phyloP scores from a whole-genome alignment of 2,329 filamentous ascomycete genomes.

The Pseudocercospora macadamiae region DNA sequence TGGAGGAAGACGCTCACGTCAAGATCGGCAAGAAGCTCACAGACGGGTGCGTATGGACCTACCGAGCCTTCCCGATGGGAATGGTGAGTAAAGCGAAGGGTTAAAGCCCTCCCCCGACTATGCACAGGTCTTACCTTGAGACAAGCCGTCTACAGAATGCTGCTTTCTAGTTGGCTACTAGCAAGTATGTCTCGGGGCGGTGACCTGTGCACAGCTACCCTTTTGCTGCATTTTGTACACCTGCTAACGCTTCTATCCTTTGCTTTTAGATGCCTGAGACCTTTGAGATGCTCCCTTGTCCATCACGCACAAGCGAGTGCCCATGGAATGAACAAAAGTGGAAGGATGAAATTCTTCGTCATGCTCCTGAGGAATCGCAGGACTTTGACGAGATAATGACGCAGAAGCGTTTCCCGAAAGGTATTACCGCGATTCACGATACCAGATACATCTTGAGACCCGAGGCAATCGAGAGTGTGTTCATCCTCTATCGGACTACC shows the following conservation, averaged over 20 bases:
- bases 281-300: constrained; percentile 58
- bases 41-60: constrained; percentile 66
- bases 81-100: too few relatives aligned
- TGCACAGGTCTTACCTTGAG: too few relatives aligned
- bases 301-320: constrained; percentile 44
- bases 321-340: constrained; percentile 59
- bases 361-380: constrained; percentile 27
- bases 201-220: too few relatives aligned
- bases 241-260: too few relatives aligned
- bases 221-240: too few relatives aligned
- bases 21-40: constrained; percentile 60
- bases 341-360: constrained; percentile 40
- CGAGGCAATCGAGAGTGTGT: constrained; percentile 65
- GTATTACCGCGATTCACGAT: constrained; percentile 50
- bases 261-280: constrained; percentile 68
- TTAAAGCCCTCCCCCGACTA: too few relatives aligned
- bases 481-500: constrained; percentile 63
- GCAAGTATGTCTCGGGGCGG: too few relatives aligned
- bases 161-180: too few relatives aligned
- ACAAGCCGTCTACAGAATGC: too few relatives aligned
- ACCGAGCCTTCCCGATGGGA: constrained; percentile 58
- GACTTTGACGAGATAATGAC: constrained; percentile 41
- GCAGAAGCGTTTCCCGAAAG: constrained; percentile 44
- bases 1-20: constrained; percentile 58
- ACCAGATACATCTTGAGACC: constrained; percentile 53